These are phyloP conservation scores for Pythium volutum DNA, from an alignment of 352 stramenopile genomes.

Conservation along the genomic window DNA sequence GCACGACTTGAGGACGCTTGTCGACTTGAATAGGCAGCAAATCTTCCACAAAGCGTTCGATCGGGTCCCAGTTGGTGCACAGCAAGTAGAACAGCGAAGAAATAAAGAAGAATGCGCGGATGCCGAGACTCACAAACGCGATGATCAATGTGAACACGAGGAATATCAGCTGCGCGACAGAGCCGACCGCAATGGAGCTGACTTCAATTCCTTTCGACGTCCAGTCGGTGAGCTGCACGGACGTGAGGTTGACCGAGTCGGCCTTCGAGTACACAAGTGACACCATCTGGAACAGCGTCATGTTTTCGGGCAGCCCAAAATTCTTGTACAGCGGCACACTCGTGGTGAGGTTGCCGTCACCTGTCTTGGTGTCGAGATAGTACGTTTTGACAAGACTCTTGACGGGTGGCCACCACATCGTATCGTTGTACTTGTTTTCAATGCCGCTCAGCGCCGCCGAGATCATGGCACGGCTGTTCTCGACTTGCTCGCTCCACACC, in stretches of 20 bases:
- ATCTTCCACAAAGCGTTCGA: constrained; percentile 80
- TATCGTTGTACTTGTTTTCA: constrained; percentile 88
- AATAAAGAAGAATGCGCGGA: constrained; percentile 87
- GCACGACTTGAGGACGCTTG: constrained; percentile 67
- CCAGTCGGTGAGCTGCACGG: constrained; percentile 82
- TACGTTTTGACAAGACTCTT: constrained; percentile 83
- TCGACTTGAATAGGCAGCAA: constrained; percentile 70
- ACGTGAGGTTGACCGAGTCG: constrained; percentile 84
- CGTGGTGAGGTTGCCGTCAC: constrained; percentile 49
- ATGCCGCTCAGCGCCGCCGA: constrained; percentile 69
- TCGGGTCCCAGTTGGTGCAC: constrained; percentile 84
- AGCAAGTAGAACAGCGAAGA: constrained; percentile 86
- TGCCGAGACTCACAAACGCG: constrained; percentile 82
- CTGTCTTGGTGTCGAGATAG: constrained; percentile 68
- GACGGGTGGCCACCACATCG: constrained; percentile 86
- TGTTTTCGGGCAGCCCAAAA: constrained; percentile 71
- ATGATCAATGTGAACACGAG: constrained; percentile 74
- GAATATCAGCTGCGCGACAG: constrained; percentile 77
- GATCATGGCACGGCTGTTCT: constrained; percentile 81
- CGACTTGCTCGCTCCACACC: constrained; percentile 81
- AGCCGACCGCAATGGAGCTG: constrained; percentile 78
- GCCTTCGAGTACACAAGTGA: constrained; percentile 79
- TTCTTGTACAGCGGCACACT: constrained; percentile 46
- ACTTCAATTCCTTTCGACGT: constrained; percentile 83
- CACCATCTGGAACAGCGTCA: constrained; percentile 76